These are phyloP conservation scores for Wakefieldia striispora DNA, from an alignment of 768 basidiomycete species.

Conservation along the genomic window DNA sequence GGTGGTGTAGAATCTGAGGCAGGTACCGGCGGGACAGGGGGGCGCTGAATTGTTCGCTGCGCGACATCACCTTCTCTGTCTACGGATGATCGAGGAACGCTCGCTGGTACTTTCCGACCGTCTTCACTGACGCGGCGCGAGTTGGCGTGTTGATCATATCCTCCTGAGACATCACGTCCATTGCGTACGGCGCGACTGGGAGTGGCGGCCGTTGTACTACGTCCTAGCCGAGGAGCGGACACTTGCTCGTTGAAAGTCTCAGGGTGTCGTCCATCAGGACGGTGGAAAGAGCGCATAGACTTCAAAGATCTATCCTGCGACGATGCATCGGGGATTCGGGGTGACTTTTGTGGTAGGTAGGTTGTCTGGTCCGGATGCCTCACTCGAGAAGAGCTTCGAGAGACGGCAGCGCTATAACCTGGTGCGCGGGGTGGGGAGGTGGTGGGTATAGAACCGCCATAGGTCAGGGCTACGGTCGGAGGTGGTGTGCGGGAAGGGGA, in stretches of 20 bases:
- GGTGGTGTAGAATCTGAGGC: slow-evolving; percentile 35
- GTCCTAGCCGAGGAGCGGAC: slow-evolving; percentile 31
- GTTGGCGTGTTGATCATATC: slow-evolving; percentile 18
- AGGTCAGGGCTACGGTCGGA: slow-evolving; percentile 2
- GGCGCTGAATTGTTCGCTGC: slow-evolving; percentile 29
- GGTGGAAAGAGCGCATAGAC: slow-evolving; percentile 62
- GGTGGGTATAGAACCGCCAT: slow-evolving; percentile 10
- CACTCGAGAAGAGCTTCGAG: slow-evolving; percentile 24
- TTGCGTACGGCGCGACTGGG: slow-evolving; percentile 12
- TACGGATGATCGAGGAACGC: slow-evolving; percentile 17
- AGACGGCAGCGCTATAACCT: slow-evolving; percentile 9
- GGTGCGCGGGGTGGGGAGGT: slow-evolving; percentile 10
- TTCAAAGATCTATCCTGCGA: slow-evolving; percentile 37
- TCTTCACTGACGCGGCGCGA: slow-evolving; percentile 29
- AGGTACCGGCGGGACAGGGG: slow-evolving; percentile 40
- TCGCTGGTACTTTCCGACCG: slow-evolving; percentile 18
- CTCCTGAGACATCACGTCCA: slow-evolving; percentile 15
- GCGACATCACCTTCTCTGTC: slow-evolving; percentile 25
- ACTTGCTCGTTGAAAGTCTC: slow-evolving; percentile 35
- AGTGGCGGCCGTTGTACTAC: slow-evolving; percentile 35
- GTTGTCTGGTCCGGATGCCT: slow-evolving; percentile 10
- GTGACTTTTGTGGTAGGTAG: slow-evolving; percentile 19
- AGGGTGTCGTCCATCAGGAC: slow-evolving; percentile 34
- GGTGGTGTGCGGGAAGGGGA: slow-evolving; percentile 20
- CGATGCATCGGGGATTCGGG: slow-evolving; percentile 18